Conservation (phyloP, 2,329 filamentous ascomycete genomes). For the Periconia macrospinosa region DNA sequence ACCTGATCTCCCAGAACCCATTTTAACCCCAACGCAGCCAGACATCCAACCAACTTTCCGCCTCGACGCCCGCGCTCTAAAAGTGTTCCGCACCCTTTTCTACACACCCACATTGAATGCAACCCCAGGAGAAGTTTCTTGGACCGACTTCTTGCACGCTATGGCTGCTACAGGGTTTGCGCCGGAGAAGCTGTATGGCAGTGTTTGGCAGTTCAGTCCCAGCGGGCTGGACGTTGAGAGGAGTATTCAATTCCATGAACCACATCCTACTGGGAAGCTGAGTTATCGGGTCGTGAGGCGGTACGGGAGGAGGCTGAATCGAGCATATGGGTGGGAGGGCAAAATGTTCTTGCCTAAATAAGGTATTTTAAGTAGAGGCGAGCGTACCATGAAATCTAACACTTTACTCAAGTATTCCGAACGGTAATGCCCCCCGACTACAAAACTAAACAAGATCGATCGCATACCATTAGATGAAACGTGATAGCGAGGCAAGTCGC, state of each 20-base stretch:
- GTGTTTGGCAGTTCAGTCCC: conserved; percentile 62
- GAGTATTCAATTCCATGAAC: conserved; percentile 56
- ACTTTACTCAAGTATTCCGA: too few relatives aligned
- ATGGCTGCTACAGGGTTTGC: conserved; percentile 56
- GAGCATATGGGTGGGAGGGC: conserved; percentile 54
- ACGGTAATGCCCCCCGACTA: too few relatives aligned
- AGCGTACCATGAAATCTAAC: too few relatives aligned
- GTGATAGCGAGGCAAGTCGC: too few relatives aligned
- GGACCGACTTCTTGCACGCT: conserved; percentile 58
- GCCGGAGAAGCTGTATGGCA: conserved; percentile 62
- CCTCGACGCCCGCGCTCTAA: neutral
- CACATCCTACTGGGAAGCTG: conserved; percentile 59
- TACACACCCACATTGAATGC: conserved; percentile 1
- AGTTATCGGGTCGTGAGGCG: conserved; percentile 50
- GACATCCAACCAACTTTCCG: conserved; percentile 1
- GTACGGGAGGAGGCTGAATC: conserved; percentile 52
- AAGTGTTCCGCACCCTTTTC: conserved; percentile 4
- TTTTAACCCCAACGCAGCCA: neutral
- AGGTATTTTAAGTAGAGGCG: neutral
- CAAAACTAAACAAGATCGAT: too few relatives aligned
- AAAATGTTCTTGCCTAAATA: conserved; percentile 1
- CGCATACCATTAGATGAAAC: too few relatives aligned
- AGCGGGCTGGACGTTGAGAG: conserved; percentile 41
- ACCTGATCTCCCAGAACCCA: neutral
- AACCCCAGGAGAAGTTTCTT: conserved; percentile 53